A percentile compares a stretch with the other conserved stretches of the same genome.
These are phyloP conservation scores for Pseudogymnoascus sp. DNA, from an alignment of 2,329 filamentous ascomycete species.

Conservation along the genomic window DNA sequence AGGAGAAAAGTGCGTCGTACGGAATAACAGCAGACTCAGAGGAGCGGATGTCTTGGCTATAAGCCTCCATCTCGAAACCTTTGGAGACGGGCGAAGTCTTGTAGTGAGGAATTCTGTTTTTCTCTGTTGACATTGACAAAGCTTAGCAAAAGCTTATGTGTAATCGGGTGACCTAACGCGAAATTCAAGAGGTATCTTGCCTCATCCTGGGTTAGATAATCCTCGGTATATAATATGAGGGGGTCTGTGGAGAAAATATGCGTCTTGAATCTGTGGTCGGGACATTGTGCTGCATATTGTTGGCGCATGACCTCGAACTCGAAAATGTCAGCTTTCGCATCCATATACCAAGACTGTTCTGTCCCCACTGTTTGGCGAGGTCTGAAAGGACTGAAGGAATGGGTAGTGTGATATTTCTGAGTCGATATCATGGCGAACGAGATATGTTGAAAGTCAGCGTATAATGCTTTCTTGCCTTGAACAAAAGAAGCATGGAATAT, in stretches of 20 bases:
- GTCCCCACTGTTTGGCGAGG: background rate
- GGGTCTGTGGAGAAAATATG: slow-evolving; percentile 47
- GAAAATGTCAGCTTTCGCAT: background rate
- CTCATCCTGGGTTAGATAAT: slow-evolving; percentile 44
- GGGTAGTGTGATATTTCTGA: too few species aligned
- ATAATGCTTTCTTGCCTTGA: too few species aligned
- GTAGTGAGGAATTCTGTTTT: background rate
- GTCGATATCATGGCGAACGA: too few species aligned
- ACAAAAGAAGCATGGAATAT: background rate
- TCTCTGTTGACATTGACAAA: background rate
- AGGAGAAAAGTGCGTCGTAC: slow-evolving; percentile 44
- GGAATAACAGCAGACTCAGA: slow-evolving; percentile 44
- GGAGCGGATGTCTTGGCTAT: slow-evolving; percentile 40
- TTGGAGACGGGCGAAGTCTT: slow-evolving; percentile 46
- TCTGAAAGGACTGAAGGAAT: too few species aligned
- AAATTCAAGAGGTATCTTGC: slow-evolving; percentile 42
- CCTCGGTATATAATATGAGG: slow-evolving; percentile 51
- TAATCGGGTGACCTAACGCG: slow-evolving; percentile 36
- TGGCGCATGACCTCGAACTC: background rate
- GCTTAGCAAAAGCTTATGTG: background rate
- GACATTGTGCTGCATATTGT: slow-evolving; percentile 15
- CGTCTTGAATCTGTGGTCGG: slow-evolving; percentile 27
- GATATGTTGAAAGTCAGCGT: too few species aligned
- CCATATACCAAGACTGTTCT: background rate
- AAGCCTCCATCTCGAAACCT: slow-evolving; percentile 38